Evolutionary conservation across 2,329 filamentous ascomycete genomes (phyloP).

Genomic region (Nothophoma quercina): DNA sequence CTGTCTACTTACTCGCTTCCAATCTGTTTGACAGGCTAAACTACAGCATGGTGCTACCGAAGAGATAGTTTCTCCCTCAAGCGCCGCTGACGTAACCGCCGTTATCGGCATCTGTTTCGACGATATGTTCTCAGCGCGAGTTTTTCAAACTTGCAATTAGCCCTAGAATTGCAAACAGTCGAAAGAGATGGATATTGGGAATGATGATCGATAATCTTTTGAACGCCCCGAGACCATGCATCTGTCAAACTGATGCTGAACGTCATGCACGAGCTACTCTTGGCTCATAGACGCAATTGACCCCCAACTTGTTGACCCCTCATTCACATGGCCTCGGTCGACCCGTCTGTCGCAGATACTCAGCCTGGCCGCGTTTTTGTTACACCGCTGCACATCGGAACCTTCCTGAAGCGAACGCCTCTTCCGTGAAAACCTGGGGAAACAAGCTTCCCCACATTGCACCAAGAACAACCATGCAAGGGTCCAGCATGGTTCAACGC

Average conservation of each 20-base stretch:
- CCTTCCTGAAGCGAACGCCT: constrained; percentile 12
- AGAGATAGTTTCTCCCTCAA: too few relatives aligned
- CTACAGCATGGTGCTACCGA: not conserved
- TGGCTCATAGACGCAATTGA: not conserved
- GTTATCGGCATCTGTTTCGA: too few relatives aligned
- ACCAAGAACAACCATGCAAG: constrained; percentile 1
- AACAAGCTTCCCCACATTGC: constrained; percentile 16
- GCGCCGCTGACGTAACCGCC: not conserved
- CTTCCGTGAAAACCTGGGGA: constrained; percentile 2
- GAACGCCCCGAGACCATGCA: too few relatives aligned
- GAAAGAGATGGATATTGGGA: not conserved
- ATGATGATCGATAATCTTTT: too few relatives aligned
- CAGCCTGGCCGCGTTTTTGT: not conserved
- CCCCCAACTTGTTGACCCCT: not conserved
- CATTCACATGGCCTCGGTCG: constrained; percentile 13
- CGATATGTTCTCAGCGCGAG: too few relatives aligned
- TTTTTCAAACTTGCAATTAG: too few relatives aligned
- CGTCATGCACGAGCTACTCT: not conserved
- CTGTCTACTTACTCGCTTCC: too few relatives aligned
- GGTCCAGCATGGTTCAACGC: not conserved
- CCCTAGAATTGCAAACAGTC: not conserved
- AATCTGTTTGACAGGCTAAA: too few relatives aligned
- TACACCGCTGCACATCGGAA: not conserved
- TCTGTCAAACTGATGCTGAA: too few relatives aligned
- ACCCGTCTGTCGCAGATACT: not conserved